These are phyloP conservation scores for Camelina sativa DNA, from an alignment of 345 rosid genomes.

Conservation along the genomic window DNA sequence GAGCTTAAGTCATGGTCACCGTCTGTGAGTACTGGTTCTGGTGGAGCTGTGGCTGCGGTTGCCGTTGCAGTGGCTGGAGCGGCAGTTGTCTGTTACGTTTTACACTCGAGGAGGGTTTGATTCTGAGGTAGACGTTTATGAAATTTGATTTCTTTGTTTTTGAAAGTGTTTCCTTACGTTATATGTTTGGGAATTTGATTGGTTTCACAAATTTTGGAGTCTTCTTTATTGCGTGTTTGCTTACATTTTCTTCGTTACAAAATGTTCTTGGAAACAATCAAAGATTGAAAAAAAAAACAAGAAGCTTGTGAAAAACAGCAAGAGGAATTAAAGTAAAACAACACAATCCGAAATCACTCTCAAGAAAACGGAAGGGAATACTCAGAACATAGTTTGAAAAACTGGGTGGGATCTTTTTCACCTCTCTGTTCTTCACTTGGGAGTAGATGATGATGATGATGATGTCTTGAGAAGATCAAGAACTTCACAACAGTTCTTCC, in stretches of 20 bases:
- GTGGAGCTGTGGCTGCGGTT: constrained; percentile 57
- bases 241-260: constrained; percentile 22
- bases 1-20: constrained; percentile 36
- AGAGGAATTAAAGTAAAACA: neutral
- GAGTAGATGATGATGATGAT: constrained; percentile 8
- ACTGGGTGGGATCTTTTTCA: constrained; percentile 2
- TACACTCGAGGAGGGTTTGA: constrained; percentile 52
- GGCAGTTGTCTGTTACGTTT: constrained; percentile 55
- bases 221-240: constrained; percentile 26
- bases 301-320: constrained; percentile 3
- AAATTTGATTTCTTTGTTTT: constrained; percentile 15
- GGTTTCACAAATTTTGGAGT: constrained; percentile 14
- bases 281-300: constrained; percentile 27
- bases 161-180: neutral
- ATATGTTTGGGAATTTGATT: constrained; percentile 30
- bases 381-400: neutral
- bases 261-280: constrained; percentile 28
- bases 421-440: constrained; percentile 20
- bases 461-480: constrained; percentile 41
- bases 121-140: constrained; percentile 24
- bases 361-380: constrained; percentile 9
- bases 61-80: constrained; percentile 52
- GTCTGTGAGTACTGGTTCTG: constrained; percentile 48
- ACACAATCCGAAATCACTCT: constrained; percentile 21
- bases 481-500: constrained; percentile 43